Conservation (phyloP, 768 basidiomycete species). For the Coprinellus aureogranulatus region DNA sequence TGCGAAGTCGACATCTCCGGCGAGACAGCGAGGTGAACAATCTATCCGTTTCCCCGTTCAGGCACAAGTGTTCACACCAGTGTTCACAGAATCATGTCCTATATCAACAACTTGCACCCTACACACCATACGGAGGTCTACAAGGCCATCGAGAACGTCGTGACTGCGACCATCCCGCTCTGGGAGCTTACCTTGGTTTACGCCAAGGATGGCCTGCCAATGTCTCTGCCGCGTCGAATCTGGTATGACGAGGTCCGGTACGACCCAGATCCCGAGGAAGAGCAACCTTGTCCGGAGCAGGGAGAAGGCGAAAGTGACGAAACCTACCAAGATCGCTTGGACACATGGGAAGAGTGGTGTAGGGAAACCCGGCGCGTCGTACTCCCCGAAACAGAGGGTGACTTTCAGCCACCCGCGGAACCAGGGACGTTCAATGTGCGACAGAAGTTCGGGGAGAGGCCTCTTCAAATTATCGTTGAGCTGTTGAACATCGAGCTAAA, state of each 20-base stretch:
- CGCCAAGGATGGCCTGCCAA: no score
- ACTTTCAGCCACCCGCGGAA: not conserved
- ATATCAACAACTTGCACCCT: conserved; percentile 41
- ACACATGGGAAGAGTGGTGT: not conserved
- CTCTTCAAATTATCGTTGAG: conserved; percentile 20
- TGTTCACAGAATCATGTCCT: conserved; percentile 30
- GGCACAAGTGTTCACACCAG: no score
- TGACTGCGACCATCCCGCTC: conserved; percentile 25
- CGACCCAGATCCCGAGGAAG: not conserved
- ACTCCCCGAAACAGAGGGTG: not conserved
- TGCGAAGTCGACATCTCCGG: conserved; percentile 18
- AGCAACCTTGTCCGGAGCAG: not conserved
- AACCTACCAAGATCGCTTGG: not conserved
- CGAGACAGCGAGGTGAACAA: conserved; percentile 13
- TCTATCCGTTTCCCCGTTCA: no score
- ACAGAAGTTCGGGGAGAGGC: conserved; percentile 13
- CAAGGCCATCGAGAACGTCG: conserved; percentile 21
- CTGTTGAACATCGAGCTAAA: conserved; percentile 19
- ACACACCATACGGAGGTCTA: conserved; percentile 22
- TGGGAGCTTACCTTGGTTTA: conserved; percentile 25
- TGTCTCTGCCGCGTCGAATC: not conserved
- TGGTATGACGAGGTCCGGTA: not conserved
- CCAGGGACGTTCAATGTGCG: not conserved
- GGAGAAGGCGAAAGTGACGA: not conserved
- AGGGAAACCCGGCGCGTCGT: not conserved